Conservation (phyloP, 1,284 basidiomycete genomes). For the Pascua sp. region DNA sequence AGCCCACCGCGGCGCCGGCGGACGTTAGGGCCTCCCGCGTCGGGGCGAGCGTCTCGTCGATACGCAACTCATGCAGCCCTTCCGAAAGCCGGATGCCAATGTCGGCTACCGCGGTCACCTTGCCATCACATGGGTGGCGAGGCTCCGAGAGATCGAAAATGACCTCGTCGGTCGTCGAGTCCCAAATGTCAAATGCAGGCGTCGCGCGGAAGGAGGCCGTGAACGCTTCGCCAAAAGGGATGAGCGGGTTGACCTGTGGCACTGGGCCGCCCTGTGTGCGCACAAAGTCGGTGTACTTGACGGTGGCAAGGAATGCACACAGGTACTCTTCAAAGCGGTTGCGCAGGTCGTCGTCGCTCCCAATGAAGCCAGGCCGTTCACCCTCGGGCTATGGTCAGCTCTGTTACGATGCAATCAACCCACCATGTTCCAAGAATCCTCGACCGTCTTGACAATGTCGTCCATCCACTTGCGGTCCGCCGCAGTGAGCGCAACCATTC, state of each 20-base stretch:
- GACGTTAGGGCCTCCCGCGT: slow-evolving; percentile 79
- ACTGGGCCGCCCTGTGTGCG: background rate
- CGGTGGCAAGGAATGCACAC: slow-evolving; percentile 56
- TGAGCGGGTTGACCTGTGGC: slow-evolving; percentile 47
- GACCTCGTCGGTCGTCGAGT: slow-evolving; percentile 76
- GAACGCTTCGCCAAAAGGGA: slow-evolving; percentile 80
- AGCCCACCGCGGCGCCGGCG: slow-evolving; percentile 68
- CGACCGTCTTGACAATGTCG: slow-evolving; percentile 71
- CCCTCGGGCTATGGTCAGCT: slow-evolving; percentile 17
- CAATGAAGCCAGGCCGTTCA: slow-evolving; percentile 61
- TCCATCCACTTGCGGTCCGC: slow-evolving; percentile 97
- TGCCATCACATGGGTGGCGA: slow-evolving; percentile 81
- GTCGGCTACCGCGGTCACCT: slow-evolving; percentile 80
- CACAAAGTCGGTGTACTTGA: slow-evolving; percentile 80
- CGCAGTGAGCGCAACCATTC: slow-evolving; percentile 73
- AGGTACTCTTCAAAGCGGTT: slow-evolving; percentile 64
- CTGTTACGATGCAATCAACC: no score
- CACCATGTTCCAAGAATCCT: slow-evolving; percentile 64
- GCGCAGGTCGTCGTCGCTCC: slow-evolving; percentile 87
- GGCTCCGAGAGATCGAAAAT: slow-evolving; percentile 91
- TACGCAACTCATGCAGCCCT: slow-evolving; percentile 82
- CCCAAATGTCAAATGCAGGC: slow-evolving; percentile 81
- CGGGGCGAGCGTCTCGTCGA: slow-evolving; percentile 84
- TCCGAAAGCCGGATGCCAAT: slow-evolving; percentile 78
- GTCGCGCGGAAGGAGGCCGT: slow-evolving; percentile 77